Evolutionary conservation across 345 rosid genomes (phyloP), one percentile per base, ranked within the genome.

Genomic region (Mangifera indica): DNA sequence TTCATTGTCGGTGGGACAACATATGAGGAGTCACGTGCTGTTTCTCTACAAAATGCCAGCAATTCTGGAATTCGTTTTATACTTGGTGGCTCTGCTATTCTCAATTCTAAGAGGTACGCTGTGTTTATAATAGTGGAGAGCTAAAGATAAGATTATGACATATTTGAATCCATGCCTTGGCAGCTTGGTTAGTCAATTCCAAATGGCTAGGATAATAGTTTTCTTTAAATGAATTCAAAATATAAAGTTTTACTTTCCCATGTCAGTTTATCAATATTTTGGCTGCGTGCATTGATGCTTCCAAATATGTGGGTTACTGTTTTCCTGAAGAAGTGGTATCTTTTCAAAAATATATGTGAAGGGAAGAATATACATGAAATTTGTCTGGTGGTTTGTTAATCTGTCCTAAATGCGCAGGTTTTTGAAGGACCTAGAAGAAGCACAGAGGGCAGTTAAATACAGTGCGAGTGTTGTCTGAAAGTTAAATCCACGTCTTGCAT

Each of bases 1-100:
- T 95, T 95, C 76, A 73, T 95, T 83, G 94, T 95, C 45, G 99
- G 99, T 22, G 99, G 99, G 63, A 93, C 98, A 67, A 95, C 98
- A 14, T 93, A 93, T 69, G 99, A 92, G 83, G 99, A 95, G 79
- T 84, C 99, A 5, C 96, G 94, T 12, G 78, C 85, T 58, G 92
- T 93, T 76, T 91, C 98, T 64, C 78, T 88, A 44, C 96, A 84
- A 70, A 95, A 95, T 71, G 90, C 93, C 34, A 86, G 79, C 77
- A 91, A 85, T 82, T 67, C 89, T 20, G 98, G 98, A 66, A 77
- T 91, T 79, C 96, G 97, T 61, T 95, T 92, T 73, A 80, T 93
- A 40, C 94, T 92, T 13, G 99, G 98, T 14, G 98, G 97, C 26
- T 82, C 97, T 0, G 88, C 65, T 18, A 70, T 92, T 63, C 98